phyloP scores from a whole-genome alignment of 2,329 filamentous ascomycete genomes.

The Penicillium paneum region DNA sequence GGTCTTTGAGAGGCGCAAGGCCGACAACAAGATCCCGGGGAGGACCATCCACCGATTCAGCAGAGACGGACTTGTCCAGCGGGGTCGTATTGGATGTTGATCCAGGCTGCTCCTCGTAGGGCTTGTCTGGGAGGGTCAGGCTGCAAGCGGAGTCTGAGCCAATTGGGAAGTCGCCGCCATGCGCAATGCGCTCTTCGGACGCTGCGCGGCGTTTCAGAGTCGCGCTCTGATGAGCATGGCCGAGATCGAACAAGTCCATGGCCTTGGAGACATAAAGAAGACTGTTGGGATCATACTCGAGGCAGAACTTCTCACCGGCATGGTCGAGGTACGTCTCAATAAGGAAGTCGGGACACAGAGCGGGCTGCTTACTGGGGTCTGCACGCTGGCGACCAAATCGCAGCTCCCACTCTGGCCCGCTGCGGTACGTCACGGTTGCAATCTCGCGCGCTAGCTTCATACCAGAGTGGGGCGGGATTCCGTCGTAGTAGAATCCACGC shows the following conservation, averaged over 20 bases:
- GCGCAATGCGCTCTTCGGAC: slow-evolving; percentile 57
- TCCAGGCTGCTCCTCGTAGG: slow-evolving; percentile 81
- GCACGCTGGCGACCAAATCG: slow-evolving; percentile 85
- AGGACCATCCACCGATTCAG: slow-evolving; percentile 46
- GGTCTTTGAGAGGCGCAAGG: slow-evolving; percentile 67
- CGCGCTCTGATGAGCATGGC: slow-evolving; percentile 64
- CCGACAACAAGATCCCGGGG: slow-evolving; percentile 78
- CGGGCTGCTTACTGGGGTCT: slow-evolving; percentile 80
- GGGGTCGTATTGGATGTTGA: slow-evolving; percentile 41
- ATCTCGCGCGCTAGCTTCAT: slow-evolving; percentile 99
- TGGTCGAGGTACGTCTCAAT: slow-evolving; percentile 99
- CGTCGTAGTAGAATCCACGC: slow-evolving; percentile 87
- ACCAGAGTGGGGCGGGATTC: slow-evolving; percentile 84
- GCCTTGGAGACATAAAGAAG: slow-evolving; percentile 95
- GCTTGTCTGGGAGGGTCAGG: slow-evolving; percentile 74
- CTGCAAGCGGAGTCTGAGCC: slow-evolving; percentile 60
- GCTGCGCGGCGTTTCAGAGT: slow-evolving; percentile 61
- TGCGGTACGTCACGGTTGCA: slow-evolving; percentile 94
- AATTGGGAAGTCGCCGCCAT: slow-evolving; percentile 36
- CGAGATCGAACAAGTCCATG: slow-evolving; percentile 97
- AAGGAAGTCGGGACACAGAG: slow-evolving; percentile 93
- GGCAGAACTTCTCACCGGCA: slow-evolving; percentile 95
- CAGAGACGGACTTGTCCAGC: slow-evolving; percentile 30
- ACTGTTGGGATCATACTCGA: slow-evolving; percentile 95
- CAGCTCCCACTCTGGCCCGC: slow-evolving; percentile 95